phyloP scores from a whole-genome alignment of 768 basidiomycete species.

The Mycena epipterygia region DNA sequence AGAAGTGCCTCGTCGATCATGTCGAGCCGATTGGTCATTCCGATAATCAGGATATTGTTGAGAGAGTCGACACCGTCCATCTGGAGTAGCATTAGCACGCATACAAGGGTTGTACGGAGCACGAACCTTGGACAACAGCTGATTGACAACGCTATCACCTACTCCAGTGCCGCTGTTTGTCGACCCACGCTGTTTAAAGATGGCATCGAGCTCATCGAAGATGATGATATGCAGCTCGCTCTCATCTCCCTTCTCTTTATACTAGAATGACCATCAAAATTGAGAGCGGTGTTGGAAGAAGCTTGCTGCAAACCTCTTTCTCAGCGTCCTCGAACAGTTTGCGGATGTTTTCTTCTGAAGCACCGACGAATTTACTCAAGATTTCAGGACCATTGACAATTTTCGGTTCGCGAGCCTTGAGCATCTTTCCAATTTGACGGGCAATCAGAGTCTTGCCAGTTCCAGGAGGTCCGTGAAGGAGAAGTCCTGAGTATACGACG shows the following conservation, averaged over 20 bases:
- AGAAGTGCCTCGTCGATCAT: conserved; percentile 99
- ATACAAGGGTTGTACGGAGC: not conserved
- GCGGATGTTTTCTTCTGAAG: conserved; percentile 97
- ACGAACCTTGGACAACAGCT: conserved; percentile 92
- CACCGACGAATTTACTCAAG: conserved; percentile 96
- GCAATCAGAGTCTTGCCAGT: conserved; percentile 99
- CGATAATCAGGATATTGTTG: conserved; percentile 99
- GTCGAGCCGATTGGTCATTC: conserved; percentile 98
- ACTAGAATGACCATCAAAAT: conserved; percentile 58
- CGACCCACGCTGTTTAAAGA: conserved; percentile 98
- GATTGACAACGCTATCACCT: conserved; percentile 99
- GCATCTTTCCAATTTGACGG: conserved; percentile 98
- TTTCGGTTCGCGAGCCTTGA: conserved; percentile 98
- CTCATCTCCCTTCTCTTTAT: conserved; percentile 97
- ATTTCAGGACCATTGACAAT: conserved; percentile 99
- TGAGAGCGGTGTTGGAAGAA: not conserved
- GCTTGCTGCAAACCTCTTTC: conserved; percentile 75
- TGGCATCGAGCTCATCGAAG: conserved; percentile 98
- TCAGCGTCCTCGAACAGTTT: conserved; percentile 99
- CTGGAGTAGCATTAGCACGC: conserved; percentile 51
- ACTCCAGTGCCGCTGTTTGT: conserved; percentile 94
- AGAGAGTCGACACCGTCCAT: conserved; percentile 99
- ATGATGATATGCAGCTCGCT: conserved; percentile 99
- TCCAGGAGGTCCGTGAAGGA: conserved; percentile 96
- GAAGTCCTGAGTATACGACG: conserved; percentile 56